Percentiles rank a stretch among this genome's conserved stretches.
Conservation (phyloP, 129 eudicot species). For the Escallonia herrerae region DNA sequence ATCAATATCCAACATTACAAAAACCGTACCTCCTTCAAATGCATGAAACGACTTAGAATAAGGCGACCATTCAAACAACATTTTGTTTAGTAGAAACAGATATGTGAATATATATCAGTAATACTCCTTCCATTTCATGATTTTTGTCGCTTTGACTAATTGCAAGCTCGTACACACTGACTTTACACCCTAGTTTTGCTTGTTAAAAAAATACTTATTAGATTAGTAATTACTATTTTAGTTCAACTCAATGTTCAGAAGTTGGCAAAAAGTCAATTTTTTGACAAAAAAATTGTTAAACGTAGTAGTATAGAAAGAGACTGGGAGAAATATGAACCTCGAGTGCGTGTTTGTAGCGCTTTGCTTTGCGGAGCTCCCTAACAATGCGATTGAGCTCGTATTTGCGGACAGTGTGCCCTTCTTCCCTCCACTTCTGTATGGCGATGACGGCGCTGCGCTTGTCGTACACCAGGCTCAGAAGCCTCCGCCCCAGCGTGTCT, state of each 20-base stretch:
- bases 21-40: neutral
- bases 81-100: too few species aligned
- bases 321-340: conserved; percentile 41
- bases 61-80: too few species aligned
- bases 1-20: too few species aligned
- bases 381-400: conserved; percentile 81
- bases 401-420: conserved; percentile 58
- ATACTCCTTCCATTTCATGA: too few species aligned
- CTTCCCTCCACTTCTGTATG: conserved; percentile 72
- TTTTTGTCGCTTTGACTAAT: too few species aligned
- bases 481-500: conserved; percentile 69
- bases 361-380: conserved; percentile 55
- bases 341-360: conserved; percentile 76
- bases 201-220: too few species aligned
- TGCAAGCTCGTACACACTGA: too few species aligned
- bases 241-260: neutral
- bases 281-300: neutral
- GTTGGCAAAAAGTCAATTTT: too few species aligned
- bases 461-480: conserved; percentile 49
- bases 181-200: too few species aligned
- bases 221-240: neutral
- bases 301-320: neutral
- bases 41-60: too few species aligned
- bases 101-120: too few species aligned
- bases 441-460: conserved; percentile 70